Evolutionary conservation across 768 basidiomycete species (phyloP).

Genomic region (Leccinellum albellum): DNA sequence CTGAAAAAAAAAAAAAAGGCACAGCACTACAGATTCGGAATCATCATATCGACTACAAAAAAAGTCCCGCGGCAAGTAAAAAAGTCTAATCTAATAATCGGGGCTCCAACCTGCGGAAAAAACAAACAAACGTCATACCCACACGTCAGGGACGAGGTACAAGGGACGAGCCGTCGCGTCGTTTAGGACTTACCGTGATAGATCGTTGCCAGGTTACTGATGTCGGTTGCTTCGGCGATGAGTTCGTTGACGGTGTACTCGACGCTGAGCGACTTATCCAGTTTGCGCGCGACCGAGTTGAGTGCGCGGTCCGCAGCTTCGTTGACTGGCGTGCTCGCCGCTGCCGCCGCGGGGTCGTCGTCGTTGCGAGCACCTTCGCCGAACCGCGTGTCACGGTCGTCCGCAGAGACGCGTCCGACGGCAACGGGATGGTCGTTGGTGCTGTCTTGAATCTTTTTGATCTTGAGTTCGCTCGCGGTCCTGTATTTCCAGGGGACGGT

Average conservation of each 20-base stretch:
- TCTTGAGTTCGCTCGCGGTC: constrained; percentile 76
- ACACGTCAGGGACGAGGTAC: not conserved
- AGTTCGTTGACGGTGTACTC: constrained; percentile 93
- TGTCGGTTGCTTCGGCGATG: constrained; percentile 82
- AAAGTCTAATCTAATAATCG: constrained; percentile 26
- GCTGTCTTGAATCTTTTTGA: constrained; percentile 58
- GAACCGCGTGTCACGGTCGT: constrained; percentile 26
- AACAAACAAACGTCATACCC: not conserved
- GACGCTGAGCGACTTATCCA: constrained; percentile 81
- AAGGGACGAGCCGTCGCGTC: not conserved
- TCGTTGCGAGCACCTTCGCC: constrained; percentile 28
- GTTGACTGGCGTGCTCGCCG: constrained; percentile 59
- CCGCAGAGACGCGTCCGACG: constrained; percentile 19
- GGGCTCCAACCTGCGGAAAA: constrained; percentile 40
- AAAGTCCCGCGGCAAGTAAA: not conserved
- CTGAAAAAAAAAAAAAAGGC: not conserved
- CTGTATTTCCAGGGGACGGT: constrained; percentile 39
- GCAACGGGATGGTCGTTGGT: constrained; percentile 25
- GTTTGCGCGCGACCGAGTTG: constrained; percentile 71
- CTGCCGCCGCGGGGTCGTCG: constrained; percentile 44
- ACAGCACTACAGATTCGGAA: not conserved
- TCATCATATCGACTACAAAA: not conserved
- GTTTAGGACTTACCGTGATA: constrained; percentile 52
- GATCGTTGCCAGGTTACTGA: constrained; percentile 71
- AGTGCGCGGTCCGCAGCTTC: constrained; percentile 91